Evolutionary conservation across 73 alveolate species (phyloP).

Genomic region (Paraurostyla sp.): DNA sequence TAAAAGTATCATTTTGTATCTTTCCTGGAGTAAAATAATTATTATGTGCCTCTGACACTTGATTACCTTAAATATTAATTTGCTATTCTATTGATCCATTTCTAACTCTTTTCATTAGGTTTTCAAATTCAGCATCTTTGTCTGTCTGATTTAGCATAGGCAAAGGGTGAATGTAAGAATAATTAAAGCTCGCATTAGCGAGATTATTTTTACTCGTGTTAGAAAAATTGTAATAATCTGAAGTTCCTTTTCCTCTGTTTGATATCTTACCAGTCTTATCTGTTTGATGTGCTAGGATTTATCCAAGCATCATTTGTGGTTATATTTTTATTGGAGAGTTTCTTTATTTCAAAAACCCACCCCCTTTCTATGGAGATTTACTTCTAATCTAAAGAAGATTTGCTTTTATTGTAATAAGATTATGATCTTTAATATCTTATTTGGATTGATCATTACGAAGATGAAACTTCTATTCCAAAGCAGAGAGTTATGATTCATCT

Average conservation of each 20-base stretch:
- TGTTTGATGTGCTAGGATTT: no score
- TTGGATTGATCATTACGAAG: no score
- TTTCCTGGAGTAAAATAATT: no score
- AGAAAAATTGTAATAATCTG: no score
- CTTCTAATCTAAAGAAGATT: neutral
- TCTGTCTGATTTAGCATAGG: neutral
- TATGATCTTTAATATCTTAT: no score
- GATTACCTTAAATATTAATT: neutral
- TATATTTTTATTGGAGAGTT: conserved; percentile 12
- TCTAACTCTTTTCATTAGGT: neutral
- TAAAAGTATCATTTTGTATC: no score
- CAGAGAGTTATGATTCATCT: no score
- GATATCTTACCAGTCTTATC: no score
- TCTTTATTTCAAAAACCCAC: conserved; percentile 24
- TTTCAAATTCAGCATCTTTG: neutral
- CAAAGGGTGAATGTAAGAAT: conserved; percentile 12
- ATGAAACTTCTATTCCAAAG: no score
- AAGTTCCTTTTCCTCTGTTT: no score
- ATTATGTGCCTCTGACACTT: no score
- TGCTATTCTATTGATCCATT: conserved; percentile 8
- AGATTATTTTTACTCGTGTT: no score
- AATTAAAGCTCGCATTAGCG: neutral
- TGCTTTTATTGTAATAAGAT: neutral
- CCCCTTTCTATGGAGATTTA: conserved; percentile 28
- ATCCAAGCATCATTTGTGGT: neutral